A percentile compares a stretch with the other conserved stretches of the same genome.
Conservation (phyloP, 257 asterid genomes). For the Craterostigma plantagineum region DNA sequence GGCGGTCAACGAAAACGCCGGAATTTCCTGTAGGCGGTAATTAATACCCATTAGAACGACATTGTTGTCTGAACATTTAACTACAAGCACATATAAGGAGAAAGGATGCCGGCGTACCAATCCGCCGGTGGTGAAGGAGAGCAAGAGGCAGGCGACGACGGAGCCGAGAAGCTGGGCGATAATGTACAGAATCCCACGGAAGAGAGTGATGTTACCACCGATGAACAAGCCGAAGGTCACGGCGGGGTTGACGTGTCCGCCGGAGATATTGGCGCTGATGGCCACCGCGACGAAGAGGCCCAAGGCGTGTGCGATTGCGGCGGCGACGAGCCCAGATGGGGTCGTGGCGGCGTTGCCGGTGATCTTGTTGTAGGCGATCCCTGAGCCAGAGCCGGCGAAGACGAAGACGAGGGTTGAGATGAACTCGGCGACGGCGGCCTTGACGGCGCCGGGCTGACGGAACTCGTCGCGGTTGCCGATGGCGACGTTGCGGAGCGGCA, state of each 20-base stretch:
- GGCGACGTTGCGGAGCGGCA: slow-evolving; percentile 9
- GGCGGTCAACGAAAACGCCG: slow-evolving; percentile 8
- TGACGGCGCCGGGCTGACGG: slow-evolving; percentile 13
- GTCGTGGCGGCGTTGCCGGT: not conserved
- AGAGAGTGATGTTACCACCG: slow-evolving; percentile 60
- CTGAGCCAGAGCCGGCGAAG: slow-evolving; percentile 20
- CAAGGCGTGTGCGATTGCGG: slow-evolving; percentile 66
- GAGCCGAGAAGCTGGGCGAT: slow-evolving; percentile 59
- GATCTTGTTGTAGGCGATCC: slow-evolving; percentile 17
- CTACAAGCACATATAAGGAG: not conserved
- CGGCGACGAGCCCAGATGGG: slow-evolving; percentile 51
- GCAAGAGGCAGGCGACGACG: slow-evolving; percentile 43
- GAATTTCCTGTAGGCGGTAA: slow-evolving; percentile 1
- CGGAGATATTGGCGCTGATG: slow-evolving; percentile 60
- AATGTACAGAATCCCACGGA: slow-evolving; percentile 60
- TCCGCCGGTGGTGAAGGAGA: slow-evolving; percentile 39
- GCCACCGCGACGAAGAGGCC: slow-evolving; percentile 62
- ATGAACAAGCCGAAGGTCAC: slow-evolving; percentile 64
- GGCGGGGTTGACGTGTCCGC: slow-evolving; percentile 75
- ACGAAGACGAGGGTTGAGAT: slow-evolving; percentile 17
- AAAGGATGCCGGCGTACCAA: slow-evolving; percentile 21
- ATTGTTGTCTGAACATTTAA: too few species aligned
- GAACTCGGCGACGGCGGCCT: slow-evolving; percentile 19
- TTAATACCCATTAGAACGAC: too few species aligned
- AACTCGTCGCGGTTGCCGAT: slow-evolving; percentile 14